Evolutionary conservation across 495 filamentous ascomycete genomes (phyloP), one percentile per base, ranked within the genome.

Genomic region (Neurospora terricola): DNA sequence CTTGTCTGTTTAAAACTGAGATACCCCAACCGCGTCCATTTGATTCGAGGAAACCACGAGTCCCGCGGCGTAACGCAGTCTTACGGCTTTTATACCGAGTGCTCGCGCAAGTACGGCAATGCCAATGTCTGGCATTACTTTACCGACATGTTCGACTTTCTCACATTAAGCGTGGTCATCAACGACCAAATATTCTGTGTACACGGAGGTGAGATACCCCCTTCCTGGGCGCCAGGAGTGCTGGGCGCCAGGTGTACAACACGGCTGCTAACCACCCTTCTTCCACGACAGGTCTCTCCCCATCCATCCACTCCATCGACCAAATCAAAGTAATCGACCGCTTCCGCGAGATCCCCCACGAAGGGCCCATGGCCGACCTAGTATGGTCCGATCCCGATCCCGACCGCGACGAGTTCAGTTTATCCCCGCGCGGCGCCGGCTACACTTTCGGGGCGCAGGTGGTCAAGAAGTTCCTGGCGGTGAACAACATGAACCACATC

Each of bases 251-350:
- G 39, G 39, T 18, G 14, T 16, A 59, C 21, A 59, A 59, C 4
- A 14, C 54, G 6, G 27, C 36, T 18, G 37, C 43, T 68, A 71
- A 73, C 18, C 36, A 70, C 34, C 34, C 73, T 27, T 12, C 36
- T 42, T 62, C 2, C 45, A 23, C 38, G 10, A 11, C 72, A 89
- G 89, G 96, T 11, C 89, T 98, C 38, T 97, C 93, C 7, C 96
- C 96, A 0, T 96, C 93, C 5, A 98, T 99, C 76, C 96, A 99
- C 81, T 97, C 93, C 21, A 97, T 99, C 79, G 96, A 99, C 79
- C 96, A 99, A 82, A 98, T 99, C 84, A 99, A 99, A 81, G 94
- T 98, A 79, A 98, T 99, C 79, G 96, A 99, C 84, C 93, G 96
- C 8, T 99, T 97, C 84, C 89, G 96, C 54, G 96, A 99, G 79